Conservation (phyloP, 1,284 basidiomycete genomes). For the Cystobasidium pallidum region DNA sequence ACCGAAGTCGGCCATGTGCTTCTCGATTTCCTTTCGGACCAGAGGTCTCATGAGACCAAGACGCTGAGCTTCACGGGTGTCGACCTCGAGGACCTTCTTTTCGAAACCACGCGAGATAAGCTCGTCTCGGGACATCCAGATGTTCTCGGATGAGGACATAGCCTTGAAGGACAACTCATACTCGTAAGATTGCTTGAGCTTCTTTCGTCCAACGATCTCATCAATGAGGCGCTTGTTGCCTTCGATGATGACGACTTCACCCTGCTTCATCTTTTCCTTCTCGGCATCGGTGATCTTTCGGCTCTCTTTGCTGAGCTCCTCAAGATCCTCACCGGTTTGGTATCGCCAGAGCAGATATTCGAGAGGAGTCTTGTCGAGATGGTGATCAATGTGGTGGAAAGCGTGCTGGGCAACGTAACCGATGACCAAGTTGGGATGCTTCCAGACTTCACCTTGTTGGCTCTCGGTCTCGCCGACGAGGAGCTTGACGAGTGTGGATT, state of each 20-base stretch:
- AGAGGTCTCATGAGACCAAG: conserved; percentile 93
- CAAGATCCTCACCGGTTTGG: conserved; percentile 97
- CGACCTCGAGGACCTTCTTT: conserved; percentile 89
- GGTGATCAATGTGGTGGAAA: conserved; percentile 97
- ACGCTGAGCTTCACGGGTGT: conserved; percentile 95
- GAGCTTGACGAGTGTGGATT: conserved; percentile 98
- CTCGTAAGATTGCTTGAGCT: conserved; percentile 98
- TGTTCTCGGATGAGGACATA: conserved; percentile 47
- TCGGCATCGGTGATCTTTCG: conserved; percentile 87
- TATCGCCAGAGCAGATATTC: conserved; percentile 99
- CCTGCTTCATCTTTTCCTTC: conserved; percentile 95
- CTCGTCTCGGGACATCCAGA: conserved; percentile 81
- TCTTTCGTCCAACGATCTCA: conserved; percentile 88
- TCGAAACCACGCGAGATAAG: conserved; percentile 96
- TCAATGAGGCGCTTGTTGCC: conserved; percentile 94
- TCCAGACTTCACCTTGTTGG: conserved; percentile 97
- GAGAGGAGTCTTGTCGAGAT: conserved; percentile 96
- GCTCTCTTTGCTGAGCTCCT: conserved; percentile 90
- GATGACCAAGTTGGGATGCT: conserved; percentile 98
- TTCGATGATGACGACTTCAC: conserved; percentile 79
- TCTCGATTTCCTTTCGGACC: conserved; percentile 96
- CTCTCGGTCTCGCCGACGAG: conserved; percentile 97
- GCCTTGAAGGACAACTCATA: conserved; percentile 94
- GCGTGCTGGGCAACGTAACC: conserved; percentile 98
- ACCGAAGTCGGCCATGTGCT: conserved; percentile 95